Conservation (phyloP, 2,329 filamentous ascomycete genomes). For the Juglanconis sp. region DNA sequence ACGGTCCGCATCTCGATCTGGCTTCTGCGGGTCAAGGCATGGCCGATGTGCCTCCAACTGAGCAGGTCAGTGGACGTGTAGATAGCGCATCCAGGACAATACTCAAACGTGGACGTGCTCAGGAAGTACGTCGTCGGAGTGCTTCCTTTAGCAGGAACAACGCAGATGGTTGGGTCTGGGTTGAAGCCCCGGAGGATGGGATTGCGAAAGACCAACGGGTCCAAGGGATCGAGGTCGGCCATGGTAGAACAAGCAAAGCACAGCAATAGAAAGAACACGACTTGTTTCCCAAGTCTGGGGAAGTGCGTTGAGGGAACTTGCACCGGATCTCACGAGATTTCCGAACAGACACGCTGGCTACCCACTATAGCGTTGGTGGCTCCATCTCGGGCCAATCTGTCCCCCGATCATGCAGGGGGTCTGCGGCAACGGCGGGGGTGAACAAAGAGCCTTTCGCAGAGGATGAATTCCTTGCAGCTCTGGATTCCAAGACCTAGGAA, state of each 20-base stretch:
- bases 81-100: conserved; percentile 59
- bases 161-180: conserved; percentile 53
- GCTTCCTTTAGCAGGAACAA: conserved; percentile 27
- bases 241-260: background rate
- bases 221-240: background rate
- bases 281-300: too few species aligned
- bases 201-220: conserved; percentile 34
- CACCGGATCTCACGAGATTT: background rate
- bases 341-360: background rate
- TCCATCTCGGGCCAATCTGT: conserved; percentile 20
- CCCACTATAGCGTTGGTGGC: background rate
- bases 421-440: background rate
- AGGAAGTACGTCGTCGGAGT: conserved; percentile 47
- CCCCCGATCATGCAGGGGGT: conserved; percentile 21
- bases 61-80: conserved; percentile 54
- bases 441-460: too few species aligned
- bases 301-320: background rate
- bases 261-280: background rate
- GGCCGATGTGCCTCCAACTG: conserved; percentile 50
- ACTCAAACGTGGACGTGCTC: conserved; percentile 61
- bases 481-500: too few species aligned
- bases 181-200: conserved; percentile 60
- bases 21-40: conserved; percentile 47
- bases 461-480: too few species aligned
- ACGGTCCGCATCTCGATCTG: conserved; percentile 51